phyloP scores from a whole-genome alignment of 1,284 basidiomycete genomes.

The Ustilago trichophora region DNA sequence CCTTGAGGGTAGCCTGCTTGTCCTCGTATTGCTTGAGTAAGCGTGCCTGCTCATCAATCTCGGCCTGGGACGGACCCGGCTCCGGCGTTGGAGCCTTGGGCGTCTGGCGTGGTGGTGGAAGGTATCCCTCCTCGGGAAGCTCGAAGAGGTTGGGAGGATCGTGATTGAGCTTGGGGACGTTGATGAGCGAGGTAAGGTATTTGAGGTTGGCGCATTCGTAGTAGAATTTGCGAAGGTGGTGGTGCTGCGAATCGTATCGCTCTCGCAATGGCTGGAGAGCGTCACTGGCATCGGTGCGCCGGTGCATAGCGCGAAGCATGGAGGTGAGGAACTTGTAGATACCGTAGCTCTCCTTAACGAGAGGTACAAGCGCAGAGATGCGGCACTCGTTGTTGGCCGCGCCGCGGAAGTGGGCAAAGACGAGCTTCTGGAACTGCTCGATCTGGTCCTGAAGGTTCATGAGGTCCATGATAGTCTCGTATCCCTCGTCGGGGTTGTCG shows the following conservation, averaged over 20 bases:
- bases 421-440: conserved; percentile 65
- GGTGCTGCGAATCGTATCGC: conserved; percentile 64
- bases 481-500: conserved; percentile 66
- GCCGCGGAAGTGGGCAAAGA: conserved; percentile 64
- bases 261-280: conserved; percentile 64
- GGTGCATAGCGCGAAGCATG: conserved; percentile 66
- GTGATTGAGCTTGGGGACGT: conserved; percentile 66
- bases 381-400: conserved; percentile 64
- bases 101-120: conserved; percentile 53
- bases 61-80: conserved; percentile 68
- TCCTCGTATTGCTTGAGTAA: conserved; percentile 97
- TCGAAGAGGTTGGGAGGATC: conserved; percentile 66
- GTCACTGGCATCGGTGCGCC: conserved; percentile 64
- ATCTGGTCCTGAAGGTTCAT: conserved; percentile 67
- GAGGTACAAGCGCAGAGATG: conserved; percentile 64
- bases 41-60: conserved; percentile 90
- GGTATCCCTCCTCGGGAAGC: conserved; percentile 59
- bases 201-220: conserved; percentile 66
- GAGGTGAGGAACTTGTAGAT: conserved; percentile 67
- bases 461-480: conserved; percentile 66
- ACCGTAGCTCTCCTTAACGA: conserved; percentile 66
- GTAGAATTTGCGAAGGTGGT: conserved; percentile 63
- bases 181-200: conserved; percentile 65
- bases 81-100: conserved; percentile 55
- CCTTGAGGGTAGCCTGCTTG: conserved; percentile 83